Conservation (phyloP, 306 rosid genomes). For the Begonia masoniana region DNA sequence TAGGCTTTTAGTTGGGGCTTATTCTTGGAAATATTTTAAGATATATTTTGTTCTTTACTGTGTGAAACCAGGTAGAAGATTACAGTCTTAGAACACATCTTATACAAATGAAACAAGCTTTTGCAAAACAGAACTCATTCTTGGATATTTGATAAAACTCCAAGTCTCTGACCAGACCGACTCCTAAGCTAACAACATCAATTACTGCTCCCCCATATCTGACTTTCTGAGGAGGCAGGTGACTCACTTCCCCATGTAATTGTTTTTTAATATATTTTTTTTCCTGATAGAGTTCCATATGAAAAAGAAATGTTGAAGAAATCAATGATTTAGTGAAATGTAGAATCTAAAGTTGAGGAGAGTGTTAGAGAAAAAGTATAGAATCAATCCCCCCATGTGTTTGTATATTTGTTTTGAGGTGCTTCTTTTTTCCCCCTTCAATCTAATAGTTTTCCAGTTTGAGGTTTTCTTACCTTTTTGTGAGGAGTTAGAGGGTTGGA, state of each 20-base stretch:
- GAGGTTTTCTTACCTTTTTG: no score
- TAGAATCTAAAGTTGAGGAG: no score
- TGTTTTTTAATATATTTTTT: not conserved
- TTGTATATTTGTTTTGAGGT: no score
- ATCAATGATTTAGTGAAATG: no score
- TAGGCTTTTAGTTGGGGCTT: no score
- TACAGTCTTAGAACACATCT: conserved; percentile 74
- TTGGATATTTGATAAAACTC: not conserved
- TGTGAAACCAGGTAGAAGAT: conserved; percentile 61
- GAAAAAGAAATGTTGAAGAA: no score
- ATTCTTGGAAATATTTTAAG: not conserved
- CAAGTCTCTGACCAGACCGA: conserved; percentile 4
- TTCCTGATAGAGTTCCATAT: not conserved
- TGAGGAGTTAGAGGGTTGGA: no score
- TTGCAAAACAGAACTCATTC: conserved; percentile 14
- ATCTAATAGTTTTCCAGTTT: no score
- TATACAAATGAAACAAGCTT: conserved; percentile 58
- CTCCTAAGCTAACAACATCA: conserved; percentile 1
- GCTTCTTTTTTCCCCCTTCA: no score
- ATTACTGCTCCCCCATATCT: not conserved
- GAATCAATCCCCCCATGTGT: conserved; percentile 12
- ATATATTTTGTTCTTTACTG: not conserved
- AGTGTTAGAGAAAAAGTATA: not conserved
- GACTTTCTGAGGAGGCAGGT: not conserved
- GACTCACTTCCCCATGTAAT: not conserved